Conservation (phyloP, 2,329 filamentous ascomycete species). For the Diaporthe ampelina region DNA sequence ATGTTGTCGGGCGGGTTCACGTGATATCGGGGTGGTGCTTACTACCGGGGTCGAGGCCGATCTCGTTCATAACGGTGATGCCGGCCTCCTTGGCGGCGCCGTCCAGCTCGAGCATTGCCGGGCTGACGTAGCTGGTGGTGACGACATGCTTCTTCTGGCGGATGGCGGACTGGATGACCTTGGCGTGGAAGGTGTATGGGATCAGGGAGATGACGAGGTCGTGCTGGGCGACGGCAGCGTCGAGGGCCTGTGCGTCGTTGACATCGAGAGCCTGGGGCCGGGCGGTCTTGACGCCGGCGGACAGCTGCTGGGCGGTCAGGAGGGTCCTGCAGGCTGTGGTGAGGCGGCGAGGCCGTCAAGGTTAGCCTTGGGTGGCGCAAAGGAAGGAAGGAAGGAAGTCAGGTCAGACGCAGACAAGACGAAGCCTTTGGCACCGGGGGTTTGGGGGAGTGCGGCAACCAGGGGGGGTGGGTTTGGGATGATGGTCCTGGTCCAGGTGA, state of each 20-base stretch:
- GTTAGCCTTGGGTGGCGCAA: slow-evolving; percentile 14
- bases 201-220: slow-evolving; percentile 87
- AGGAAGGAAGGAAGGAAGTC: background rate
- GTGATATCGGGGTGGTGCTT: slow-evolving; percentile 16
- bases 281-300: slow-evolving; percentile 79
- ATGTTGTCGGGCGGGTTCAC: background rate
- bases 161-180: slow-evolving; percentile 94
- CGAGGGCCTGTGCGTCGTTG: slow-evolving; percentile 80
- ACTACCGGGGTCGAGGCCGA: slow-evolving; percentile 80
- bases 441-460: background rate
- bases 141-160: slow-evolving; percentile 95
- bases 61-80: slow-evolving; percentile 98
- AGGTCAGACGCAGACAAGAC: background rate
- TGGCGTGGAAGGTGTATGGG: slow-evolving; percentile 90
- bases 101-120: slow-evolving; percentile 92
- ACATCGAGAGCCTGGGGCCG: slow-evolving; percentile 88
- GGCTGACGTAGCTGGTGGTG: slow-evolving; percentile 93
- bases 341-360: background rate
- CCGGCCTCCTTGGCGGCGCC: slow-evolving; percentile 86
- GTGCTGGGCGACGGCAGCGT: slow-evolving; percentile 83
- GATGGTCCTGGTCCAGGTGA: slow-evolving; percentile 5
- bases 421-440: slow-evolving; percentile 4
- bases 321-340: slow-evolving; percentile 83
- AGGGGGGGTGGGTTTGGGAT: background rate
- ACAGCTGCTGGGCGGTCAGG: slow-evolving; percentile 81